These are phyloP conservation scores for Aspergillus persii DNA, from an alignment of 2,329 filamentous ascomycete genomes.

Conservation along the genomic window DNA sequence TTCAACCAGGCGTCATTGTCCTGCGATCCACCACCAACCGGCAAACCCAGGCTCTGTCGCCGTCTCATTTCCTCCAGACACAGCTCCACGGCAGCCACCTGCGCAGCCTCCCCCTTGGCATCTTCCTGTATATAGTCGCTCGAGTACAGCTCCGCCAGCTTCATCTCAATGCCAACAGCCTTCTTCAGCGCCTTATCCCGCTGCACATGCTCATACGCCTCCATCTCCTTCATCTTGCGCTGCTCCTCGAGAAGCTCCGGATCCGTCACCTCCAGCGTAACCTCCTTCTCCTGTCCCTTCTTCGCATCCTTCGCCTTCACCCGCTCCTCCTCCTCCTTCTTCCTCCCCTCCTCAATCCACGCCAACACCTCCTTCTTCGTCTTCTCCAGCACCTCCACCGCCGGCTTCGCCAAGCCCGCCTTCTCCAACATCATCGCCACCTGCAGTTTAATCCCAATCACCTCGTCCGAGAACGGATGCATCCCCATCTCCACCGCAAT, in stretches of 20 bases:
- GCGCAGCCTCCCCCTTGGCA: slow-evolving; percentile 69
- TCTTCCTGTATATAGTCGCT: slow-evolving; percentile 71
- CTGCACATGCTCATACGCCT: slow-evolving; percentile 38
- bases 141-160: slow-evolving; percentile 80
- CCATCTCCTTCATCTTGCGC: slow-evolving; percentile 23
- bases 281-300: slow-evolving; percentile 9
- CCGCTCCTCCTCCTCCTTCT: slow-evolving; percentile 27
- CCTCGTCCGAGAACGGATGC: slow-evolving; percentile 87
- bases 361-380: slow-evolving; percentile 65
- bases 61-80: slow-evolving; percentile 71
- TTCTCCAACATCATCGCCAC: slow-evolving; percentile 77
- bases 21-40: slow-evolving; percentile 60
- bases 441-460: slow-evolving; percentile 84
- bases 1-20: slow-evolving; percentile 38
- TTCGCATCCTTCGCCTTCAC: slow-evolving; percentile 26
- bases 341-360: slow-evolving; percentile 33
- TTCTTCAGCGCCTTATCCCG: slow-evolving; percentile 69
- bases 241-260: slow-evolving; percentile 21
- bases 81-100: slow-evolving; percentile 80
- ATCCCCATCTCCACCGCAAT: slow-evolving; percentile 71
- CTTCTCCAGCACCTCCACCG: slow-evolving; percentile 76
- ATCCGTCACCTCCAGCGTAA: slow-evolving; percentile 17
- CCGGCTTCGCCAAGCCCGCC: slow-evolving; percentile 65
- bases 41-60: slow-evolving; percentile 65
- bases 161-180: slow-evolving; percentile 72